Evolutionary conservation across 1,284 basidiomycete species (phyloP).

Genomic region (Stygiomarasmius scandens): DNA sequence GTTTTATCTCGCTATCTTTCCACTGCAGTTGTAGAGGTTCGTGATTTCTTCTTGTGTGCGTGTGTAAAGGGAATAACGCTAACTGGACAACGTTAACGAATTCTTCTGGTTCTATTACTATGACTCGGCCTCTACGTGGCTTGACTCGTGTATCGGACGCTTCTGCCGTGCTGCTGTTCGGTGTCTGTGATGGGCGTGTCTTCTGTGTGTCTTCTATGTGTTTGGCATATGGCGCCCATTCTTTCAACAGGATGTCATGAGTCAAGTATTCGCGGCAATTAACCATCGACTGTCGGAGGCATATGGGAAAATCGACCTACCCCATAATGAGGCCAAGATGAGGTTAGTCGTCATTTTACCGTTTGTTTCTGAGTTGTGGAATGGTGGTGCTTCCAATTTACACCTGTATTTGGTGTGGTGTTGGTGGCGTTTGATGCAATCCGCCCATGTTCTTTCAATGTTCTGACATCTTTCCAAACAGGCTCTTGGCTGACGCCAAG

Average conservation of each 20-base stretch:
- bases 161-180: background rate
- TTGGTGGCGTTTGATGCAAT: background rate
- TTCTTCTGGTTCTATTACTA: slow-evolving; percentile 15
- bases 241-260: slow-evolving; percentile 77
- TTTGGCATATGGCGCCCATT: background rate
- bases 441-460: background rate
- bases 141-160: background rate
- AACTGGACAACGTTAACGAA: slow-evolving; percentile 12
- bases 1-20: slow-evolving; percentile 92
- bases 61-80: slow-evolving; percentile 3
- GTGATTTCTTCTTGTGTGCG: slow-evolving; percentile 25
- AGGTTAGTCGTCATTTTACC: slow-evolving; percentile 51
- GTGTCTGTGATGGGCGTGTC: background rate
- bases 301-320: slow-evolving; percentile 79
- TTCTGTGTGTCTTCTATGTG: too few relatives aligned
- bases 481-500: slow-evolving; percentile 77
- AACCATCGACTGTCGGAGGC: slow-evolving; percentile 87
- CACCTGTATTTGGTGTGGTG: background rate
- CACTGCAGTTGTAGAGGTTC: slow-evolving; percentile 76
- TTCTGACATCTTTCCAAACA: slow-evolving; percentile 30
- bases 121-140: slow-evolving; percentile 11
- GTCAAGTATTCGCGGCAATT: slow-evolving; percentile 90
- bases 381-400: background rate
- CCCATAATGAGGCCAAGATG: slow-evolving; percentile 79
- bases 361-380: background rate